Percentiles rank a stretch among this genome's conserved stretches.
Evolutionary conservation across 495 filamentous ascomycete species (phyloP).

Genomic region (Penicillium salamii): DNA sequence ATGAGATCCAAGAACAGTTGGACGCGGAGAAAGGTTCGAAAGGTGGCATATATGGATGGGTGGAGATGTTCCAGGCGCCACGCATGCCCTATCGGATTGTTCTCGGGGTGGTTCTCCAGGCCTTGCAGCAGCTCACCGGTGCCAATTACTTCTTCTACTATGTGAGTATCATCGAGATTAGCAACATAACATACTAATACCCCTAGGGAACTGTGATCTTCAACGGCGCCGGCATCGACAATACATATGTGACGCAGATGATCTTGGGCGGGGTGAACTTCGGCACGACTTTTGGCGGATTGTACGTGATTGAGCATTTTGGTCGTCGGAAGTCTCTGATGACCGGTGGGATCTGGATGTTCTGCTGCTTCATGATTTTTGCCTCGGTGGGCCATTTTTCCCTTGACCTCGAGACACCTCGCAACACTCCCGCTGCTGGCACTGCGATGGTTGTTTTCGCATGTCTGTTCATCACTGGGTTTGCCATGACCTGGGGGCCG

Average conservation of each 20-base stretch:
- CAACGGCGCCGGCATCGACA: slow-evolving; percentile 59
- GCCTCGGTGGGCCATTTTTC: slow-evolving; percentile 63
- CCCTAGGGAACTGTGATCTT: slow-evolving; percentile 65
- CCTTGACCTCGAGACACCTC: slow-evolving; percentile 50
- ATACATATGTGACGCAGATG: slow-evolving; percentile 68
- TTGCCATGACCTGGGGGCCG: slow-evolving; percentile 74
- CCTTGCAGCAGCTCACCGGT: slow-evolving; percentile 36
- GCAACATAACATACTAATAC: slow-evolving; percentile 28
- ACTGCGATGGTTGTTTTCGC: slow-evolving; percentile 71
- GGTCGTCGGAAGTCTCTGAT: slow-evolving; percentile 67
- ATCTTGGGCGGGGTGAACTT: slow-evolving; percentile 74
- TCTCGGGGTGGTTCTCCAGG: slow-evolving; percentile 63
- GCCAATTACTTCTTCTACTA: slow-evolving; percentile 72
- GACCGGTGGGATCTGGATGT: slow-evolving; percentile 65
- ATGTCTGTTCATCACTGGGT: slow-evolving; percentile 57
- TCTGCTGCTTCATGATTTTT: slow-evolving; percentile 67
- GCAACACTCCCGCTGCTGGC: slow-evolving; percentile 55
- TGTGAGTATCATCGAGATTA: slow-evolving; percentile 33
- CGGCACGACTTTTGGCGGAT: slow-evolving; percentile 61
- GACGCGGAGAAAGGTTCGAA: slow-evolving; percentile 46
- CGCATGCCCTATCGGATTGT: slow-evolving; percentile 67
- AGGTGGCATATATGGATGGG: slow-evolving; percentile 30
- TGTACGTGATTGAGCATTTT: slow-evolving; percentile 67
- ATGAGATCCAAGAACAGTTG: slow-evolving; percentile 57
- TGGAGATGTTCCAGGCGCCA: slow-evolving; percentile 60